These are phyloP conservation scores for Fusarium phyllophilum DNA, from an alignment of 2,329 filamentous ascomycete genomes.

Conservation along the genomic window DNA sequence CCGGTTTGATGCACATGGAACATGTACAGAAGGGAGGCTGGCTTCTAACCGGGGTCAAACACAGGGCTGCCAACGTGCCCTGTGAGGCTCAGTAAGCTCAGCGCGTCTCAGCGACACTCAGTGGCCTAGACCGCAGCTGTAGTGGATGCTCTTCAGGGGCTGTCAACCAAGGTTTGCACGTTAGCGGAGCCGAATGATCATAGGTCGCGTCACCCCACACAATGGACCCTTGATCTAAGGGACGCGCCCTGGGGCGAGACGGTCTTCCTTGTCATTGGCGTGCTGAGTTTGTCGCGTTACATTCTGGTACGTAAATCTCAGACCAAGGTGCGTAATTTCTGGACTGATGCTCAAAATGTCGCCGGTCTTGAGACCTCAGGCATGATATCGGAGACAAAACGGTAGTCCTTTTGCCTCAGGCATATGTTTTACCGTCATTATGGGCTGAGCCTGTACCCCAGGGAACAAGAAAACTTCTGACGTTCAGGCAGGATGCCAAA, in stretches of 20 bases:
- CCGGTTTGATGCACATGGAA: constrained; percentile 32
- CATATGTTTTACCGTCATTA: constrained; percentile 32
- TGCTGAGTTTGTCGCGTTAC: constrained; percentile 4
- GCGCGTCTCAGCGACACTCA: constrained; percentile 22
- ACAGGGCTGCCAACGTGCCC: constrained; percentile 30
- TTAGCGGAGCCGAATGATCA: constrained; percentile 11
- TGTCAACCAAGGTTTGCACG: constrained; percentile 2
- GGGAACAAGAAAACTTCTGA: not conserved
- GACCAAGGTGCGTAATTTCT: constrained; percentile 37
- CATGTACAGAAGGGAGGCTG: constrained; percentile 24
- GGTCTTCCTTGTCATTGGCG: constrained; percentile 2
- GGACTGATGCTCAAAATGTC: not conserved
- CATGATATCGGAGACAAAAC: constrained; percentile 23
- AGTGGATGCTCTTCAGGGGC: constrained; percentile 37
- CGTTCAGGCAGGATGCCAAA: not conserved
- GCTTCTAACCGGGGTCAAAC: constrained; percentile 16
- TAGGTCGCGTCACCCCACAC: constrained; percentile 34
- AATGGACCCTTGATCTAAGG: constrained; percentile 34
- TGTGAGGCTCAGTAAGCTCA: constrained; percentile 32
- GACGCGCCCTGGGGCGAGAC: constrained; percentile 12
- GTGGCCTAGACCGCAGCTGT: constrained; percentile 15
- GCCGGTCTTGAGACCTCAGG: constrained; percentile 33
- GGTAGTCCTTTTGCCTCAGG: constrained; percentile 45
- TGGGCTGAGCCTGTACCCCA: constrained; percentile 33
- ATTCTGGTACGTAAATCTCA: constrained; percentile 37